phyloP scores from a whole-genome alignment of 257 asterid species.

The Gentiana dahurica region DNA sequence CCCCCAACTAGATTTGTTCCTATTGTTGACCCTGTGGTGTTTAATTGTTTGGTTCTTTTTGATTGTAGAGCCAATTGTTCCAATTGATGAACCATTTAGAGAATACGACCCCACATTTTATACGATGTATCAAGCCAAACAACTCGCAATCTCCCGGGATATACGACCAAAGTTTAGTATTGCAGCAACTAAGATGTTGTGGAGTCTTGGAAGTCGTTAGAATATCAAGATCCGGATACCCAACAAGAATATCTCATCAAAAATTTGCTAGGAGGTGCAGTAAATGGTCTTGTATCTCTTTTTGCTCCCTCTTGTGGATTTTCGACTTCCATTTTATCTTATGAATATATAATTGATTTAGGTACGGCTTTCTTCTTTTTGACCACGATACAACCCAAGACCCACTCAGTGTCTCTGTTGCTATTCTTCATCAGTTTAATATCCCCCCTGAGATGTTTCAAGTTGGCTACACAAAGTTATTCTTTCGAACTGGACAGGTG shows the following conservation, averaged over 20 bases:
- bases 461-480: slow-evolving; percentile 93
- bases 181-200: slow-evolving; percentile 87
- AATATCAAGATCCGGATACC: slow-evolving; percentile 93
- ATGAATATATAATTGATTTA: slow-evolving; percentile 20
- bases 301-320: background rate
- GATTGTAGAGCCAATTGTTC: slow-evolving; percentile 59
- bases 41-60: no score
- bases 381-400: slow-evolving; percentile 88
- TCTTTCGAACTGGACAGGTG: slow-evolving; percentile 97
- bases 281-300: background rate
- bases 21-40: no score
- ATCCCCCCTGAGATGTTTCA: slow-evolving; percentile 95
- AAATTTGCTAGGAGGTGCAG: slow-evolving; percentile 80
- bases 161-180: slow-evolving; percentile 68
- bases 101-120: slow-evolving; percentile 94
- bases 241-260: slow-evolving; percentile 86
- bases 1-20: no score
- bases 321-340: background rate
- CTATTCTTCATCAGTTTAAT: slow-evolving; percentile 89
- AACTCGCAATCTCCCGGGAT: slow-evolving; percentile 64
- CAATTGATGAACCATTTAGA: slow-evolving; percentile 86
- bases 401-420: slow-evolving; percentile 90
- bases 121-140: slow-evolving; percentile 95
- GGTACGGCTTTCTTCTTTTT: slow-evolving; percentile 85
- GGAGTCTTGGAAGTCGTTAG: slow-evolving; percentile 96